Conservation (phyloP, 805 yeast genomes). For the Teunomyces cretensis region DNA sequence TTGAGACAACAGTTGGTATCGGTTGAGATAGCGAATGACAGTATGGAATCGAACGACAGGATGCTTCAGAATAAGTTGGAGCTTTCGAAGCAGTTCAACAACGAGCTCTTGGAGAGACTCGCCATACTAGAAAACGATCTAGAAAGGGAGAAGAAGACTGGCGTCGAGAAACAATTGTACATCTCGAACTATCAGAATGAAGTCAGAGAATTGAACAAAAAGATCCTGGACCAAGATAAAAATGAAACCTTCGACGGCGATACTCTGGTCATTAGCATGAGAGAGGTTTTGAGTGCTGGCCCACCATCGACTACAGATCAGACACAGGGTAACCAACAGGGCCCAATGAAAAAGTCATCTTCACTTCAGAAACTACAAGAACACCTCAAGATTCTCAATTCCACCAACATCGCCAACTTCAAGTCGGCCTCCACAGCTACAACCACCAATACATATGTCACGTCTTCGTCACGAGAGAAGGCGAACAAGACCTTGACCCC, state of each 20-base stretch:
- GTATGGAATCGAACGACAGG: slow-evolving; percentile 39
- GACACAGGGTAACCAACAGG: not conserved
- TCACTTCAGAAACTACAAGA: slow-evolving; percentile 34
- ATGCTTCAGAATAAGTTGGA: slow-evolving; percentile 32
- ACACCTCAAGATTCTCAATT: slow-evolving; percentile 2
- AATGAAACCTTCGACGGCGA: slow-evolving; percentile 12
- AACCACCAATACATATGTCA: slow-evolving; percentile 10
- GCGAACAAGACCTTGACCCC: slow-evolving; percentile 3
- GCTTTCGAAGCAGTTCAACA: slow-evolving; percentile 37
- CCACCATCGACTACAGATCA: slow-evolving; percentile 17
- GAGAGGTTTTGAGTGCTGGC: slow-evolving; percentile 23
- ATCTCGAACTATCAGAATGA: slow-evolving; percentile 33
- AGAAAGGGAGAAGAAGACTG: slow-evolving; percentile 24
- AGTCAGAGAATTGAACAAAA: slow-evolving; percentile 19
- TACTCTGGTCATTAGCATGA: slow-evolving; percentile 23
- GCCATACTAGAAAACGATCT: slow-evolving; percentile 44
- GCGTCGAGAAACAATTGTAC: slow-evolving; percentile 24
- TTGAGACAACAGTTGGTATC: slow-evolving; percentile 35
- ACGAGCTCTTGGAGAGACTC: slow-evolving; percentile 41
- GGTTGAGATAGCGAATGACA: slow-evolving; percentile 45
- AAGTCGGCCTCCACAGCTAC: slow-evolving; percentile 25
- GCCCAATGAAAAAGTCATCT: slow-evolving; percentile 18
- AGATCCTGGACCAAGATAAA: slow-evolving; percentile 5
- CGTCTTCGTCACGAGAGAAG: slow-evolving; percentile 2
- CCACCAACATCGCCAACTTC: slow-evolving; percentile 10